Evolutionary conservation across 441 rosid genomes (phyloP).

Genomic region (Croton laevigatus): DNA sequence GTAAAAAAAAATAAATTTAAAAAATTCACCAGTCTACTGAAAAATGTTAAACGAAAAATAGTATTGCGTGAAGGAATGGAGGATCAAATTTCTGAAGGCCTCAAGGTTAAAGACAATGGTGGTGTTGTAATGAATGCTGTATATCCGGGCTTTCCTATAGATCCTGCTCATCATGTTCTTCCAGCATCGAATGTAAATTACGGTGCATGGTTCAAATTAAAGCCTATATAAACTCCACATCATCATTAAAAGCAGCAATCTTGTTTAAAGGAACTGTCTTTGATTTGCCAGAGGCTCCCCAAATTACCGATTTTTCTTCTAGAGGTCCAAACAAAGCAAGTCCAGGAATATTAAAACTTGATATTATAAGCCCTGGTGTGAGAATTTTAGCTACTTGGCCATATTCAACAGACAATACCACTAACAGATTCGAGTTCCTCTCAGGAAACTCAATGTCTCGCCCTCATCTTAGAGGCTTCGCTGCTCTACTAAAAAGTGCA

Average conservation of each 20-base stretch:
- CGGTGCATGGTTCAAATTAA: slow-evolving; percentile 23
- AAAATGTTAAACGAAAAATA: slow-evolving; percentile 39
- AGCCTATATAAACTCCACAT: slow-evolving; percentile 22
- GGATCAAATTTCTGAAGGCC: slow-evolving; percentile 29
- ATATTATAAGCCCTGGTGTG: slow-evolving; percentile 22
- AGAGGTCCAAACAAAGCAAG: slow-evolving; percentile 30
- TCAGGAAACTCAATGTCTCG: slow-evolving; percentile 91
- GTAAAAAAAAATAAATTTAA: no score
- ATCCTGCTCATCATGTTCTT: slow-evolving; percentile 24
- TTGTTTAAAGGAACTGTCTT: slow-evolving; percentile 30
- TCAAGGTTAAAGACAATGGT: slow-evolving; percentile 33
- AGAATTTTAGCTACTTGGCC: slow-evolving; percentile 36
- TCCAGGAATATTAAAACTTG: slow-evolving; percentile 27
- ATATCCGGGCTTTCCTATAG: slow-evolving; percentile 11
- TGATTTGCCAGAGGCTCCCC: slow-evolving; percentile 26
- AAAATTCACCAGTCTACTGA: no score
- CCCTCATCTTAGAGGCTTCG: slow-evolving; percentile 80
- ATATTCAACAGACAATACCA: neutral
- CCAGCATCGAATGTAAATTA: slow-evolving; percentile 33
- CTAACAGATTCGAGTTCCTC: slow-evolving; percentile 48
- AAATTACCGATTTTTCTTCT: slow-evolving; percentile 32
- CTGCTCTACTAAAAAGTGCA: slow-evolving; percentile 65
- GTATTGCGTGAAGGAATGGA: slow-evolving; percentile 41
- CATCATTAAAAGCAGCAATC: slow-evolving; percentile 23
- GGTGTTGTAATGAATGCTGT: slow-evolving; percentile 29